Conservation (phyloP, 2,329 filamentous ascomycete genomes). For the Uncinocarpus reesii region DNA sequence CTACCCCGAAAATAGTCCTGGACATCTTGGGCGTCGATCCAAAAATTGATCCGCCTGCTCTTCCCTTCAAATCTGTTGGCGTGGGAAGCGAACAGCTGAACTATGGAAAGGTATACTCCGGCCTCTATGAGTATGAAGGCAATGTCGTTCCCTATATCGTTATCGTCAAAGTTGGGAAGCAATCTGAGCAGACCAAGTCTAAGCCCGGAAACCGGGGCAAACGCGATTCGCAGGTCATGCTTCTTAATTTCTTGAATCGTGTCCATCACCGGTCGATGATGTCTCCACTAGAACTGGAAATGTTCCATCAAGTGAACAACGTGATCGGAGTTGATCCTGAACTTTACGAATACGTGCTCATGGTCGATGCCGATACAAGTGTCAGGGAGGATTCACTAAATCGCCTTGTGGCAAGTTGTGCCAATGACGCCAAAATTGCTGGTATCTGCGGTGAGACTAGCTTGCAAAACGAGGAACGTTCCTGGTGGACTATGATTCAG, state of each 20-base stretch:
- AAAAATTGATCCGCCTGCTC: conserved; percentile 85
- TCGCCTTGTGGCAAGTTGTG: conserved; percentile 80
- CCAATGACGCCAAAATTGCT: conserved; percentile 89
- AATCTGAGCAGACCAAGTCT: conserved; percentile 78
- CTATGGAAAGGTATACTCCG: conserved; percentile 97
- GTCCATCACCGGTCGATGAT: conserved; percentile 90
- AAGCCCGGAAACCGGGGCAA: conserved; percentile 98
- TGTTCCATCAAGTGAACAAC: conserved; percentile 99
- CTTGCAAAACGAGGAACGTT: conserved; percentile 86
- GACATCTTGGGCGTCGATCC: conserved; percentile 96
- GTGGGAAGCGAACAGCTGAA: conserved; percentile 85
- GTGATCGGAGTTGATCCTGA: conserved; percentile 97
- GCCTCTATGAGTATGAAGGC: conserved; percentile 92
- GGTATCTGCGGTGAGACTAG: conserved; percentile 97
- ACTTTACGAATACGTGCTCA: conserved; percentile 91
- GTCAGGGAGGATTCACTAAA: conserved; percentile 89
- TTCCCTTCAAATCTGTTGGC: conserved; percentile 90
- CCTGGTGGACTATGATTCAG: conserved; percentile 99
- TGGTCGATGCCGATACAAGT: conserved; percentile 95
- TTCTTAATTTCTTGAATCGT: conserved; percentile 96
- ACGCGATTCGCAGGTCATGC: conserved; percentile 88
- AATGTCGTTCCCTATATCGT: conserved; percentile 96
- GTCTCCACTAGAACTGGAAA: conserved; percentile 91
- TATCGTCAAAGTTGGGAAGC: conserved; percentile 92
- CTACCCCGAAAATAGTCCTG: conserved; percentile 93